These are phyloP conservation scores for Globisporangium cederbergense DNA, from an alignment of 352 stramenopile species.

Conservation along the genomic window DNA sequence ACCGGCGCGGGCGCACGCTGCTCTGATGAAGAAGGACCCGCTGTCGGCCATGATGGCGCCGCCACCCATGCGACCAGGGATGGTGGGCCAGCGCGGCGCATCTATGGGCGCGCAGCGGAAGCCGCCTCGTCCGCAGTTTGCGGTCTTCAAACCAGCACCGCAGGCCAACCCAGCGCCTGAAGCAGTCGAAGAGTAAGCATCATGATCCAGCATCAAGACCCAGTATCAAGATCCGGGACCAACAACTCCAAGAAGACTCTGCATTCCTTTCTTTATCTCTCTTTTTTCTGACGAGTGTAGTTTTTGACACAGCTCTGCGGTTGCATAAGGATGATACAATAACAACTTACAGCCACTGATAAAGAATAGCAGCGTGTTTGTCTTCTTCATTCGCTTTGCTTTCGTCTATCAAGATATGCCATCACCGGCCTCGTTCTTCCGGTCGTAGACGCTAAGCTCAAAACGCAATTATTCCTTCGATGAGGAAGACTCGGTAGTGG, in stretches of 20 bases:
- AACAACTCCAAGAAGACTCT: neutral
- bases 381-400: neutral
- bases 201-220: no score
- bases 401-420: neutral
- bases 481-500: neutral
- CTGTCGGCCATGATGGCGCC: slow-evolving; percentile 86
- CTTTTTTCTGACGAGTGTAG: neutral
- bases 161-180: slow-evolving; percentile 14
- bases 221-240: no score
- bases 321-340: neutral
- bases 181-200: slow-evolving; percentile 19
- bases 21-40: slow-evolving; percentile 83
- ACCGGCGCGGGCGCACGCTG: slow-evolving; percentile 37
- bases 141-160: slow-evolving; percentile 76
- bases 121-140: slow-evolving; percentile 77
- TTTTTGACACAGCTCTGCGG: neutral
- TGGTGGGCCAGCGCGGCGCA: slow-evolving; percentile 32
- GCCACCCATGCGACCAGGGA: slow-evolving; percentile 38
- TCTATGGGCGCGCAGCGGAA: slow-evolving; percentile 36
- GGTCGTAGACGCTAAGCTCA: neutral
- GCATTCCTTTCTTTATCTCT: neutral
- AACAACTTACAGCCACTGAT: neutral
- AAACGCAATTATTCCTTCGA: slow-evolving; percentile 7
- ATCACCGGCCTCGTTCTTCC: neutral
- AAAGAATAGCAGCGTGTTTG: neutral